A percentile compares a stretch with the other conserved stretches of the same genome.
Evolutionary conservation across 306 rosid genomes (phyloP).

Genomic region (Cicer arietinum): DNA sequence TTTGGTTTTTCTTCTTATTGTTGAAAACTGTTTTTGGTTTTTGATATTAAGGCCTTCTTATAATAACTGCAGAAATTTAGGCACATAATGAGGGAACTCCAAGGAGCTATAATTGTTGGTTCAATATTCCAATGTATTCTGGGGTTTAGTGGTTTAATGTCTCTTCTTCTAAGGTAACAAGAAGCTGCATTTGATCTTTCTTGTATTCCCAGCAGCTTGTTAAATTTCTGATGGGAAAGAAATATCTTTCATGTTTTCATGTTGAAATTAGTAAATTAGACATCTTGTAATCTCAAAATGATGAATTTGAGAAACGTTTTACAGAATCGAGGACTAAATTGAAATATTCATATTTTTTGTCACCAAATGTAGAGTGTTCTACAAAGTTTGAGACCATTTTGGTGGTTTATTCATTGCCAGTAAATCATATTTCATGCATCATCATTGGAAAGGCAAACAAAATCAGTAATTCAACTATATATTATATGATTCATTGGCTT

Average conservation of each 20-base stretch:
- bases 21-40: slow-evolving; percentile 27
- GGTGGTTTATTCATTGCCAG: no score
- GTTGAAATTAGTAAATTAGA: slow-evolving; percentile 7
- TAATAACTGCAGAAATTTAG: slow-evolving; percentile 75
- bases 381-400: no score
- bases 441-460: no score
- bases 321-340: no score
- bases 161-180: slow-evolving; percentile 78
- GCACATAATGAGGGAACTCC: slow-evolving; percentile 96
- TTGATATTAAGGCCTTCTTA: slow-evolving; percentile 34
- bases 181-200: slow-evolving; percentile 21
- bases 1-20: slow-evolving; percentile 31
- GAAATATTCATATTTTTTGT: no score
- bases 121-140: slow-evolving; percentile 82
- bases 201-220: slow-evolving; percentile 4
- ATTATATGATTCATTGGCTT: neutral
- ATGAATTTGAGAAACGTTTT: no score
- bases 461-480: no score
- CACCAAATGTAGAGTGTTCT: no score
- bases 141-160: slow-evolving; percentile 91
- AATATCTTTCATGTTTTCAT: slow-evolving; percentile 18
- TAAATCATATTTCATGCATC: no score
- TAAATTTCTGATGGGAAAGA: neutral
- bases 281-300: no score
- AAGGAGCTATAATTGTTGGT: slow-evolving; percentile 95